Base-by-base conservation (phyloP, 805 yeast species). In the Teunomyces gatunensis region DNA sequence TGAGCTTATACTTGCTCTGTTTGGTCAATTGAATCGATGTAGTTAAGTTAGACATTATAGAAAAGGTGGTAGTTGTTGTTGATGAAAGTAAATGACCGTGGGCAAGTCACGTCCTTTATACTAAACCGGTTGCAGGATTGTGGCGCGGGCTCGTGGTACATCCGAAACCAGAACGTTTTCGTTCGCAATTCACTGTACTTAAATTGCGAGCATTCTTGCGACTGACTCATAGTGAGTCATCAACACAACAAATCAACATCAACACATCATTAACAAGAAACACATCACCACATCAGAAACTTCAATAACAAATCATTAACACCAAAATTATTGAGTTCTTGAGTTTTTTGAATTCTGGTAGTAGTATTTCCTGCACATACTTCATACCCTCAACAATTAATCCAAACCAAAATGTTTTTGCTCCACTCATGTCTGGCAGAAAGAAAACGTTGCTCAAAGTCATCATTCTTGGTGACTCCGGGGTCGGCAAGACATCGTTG, bases 401-500 rank as follows among this genome's bases (percentile, higher is more conserved):
- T 17, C 21, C 37, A 15, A 13, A 32, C 35, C 15, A 32, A n/a
- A 34, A 5, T 20, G 37, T 34, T 17, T 34, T 17, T 32, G 17
- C 23, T 34, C 25, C 21, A 33, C 37, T 20, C 42, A 78, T 78
- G 83, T 81, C 79, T 56, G 75, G 75, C 47, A 79, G 88, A 70
- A 85, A 85, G 75, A 87, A 87, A 65, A 85, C 89, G 28, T 75
- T 87, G 53, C 72, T 87, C 52, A 87, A 88, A 64, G 96, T 92
- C 51, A 92, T 92, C 65, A 90, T 92, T 47, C 77, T 92, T 46
- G 99, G 99, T 35, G 98, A 94, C 67, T 87, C 96, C 1, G 98
- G 98, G 46, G 98, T 94, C 41, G 99, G 99, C 23, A 92, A 92
- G 74, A 92, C 98, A 25, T 89, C 97, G 3, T 74, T 92, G 55